phyloP scores from a whole-genome alignment of 1,284 basidiomycete species.

The Ganoderma lingzhi region DNA sequence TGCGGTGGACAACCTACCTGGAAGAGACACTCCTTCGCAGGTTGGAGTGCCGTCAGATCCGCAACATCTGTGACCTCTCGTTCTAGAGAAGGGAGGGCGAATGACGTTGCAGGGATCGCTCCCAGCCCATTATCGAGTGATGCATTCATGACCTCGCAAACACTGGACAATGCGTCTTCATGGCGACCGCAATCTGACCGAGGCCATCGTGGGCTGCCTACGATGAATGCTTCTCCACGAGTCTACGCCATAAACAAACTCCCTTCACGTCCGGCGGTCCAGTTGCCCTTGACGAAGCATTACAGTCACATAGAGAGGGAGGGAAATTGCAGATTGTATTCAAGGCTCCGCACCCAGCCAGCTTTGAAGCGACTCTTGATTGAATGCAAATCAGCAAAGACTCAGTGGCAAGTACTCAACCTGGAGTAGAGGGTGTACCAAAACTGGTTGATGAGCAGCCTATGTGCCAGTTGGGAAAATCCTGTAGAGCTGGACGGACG shows the following conservation, averaged over 20 bases:
- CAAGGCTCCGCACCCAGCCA: too few species aligned
- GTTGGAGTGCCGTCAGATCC: background rate
- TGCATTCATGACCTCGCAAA: background rate
- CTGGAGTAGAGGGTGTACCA: too few species aligned
- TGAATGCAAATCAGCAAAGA: too few species aligned
- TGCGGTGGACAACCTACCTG: background rate
- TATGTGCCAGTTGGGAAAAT: too few species aligned
- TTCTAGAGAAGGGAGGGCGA: background rate
- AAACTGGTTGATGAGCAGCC: too few species aligned
- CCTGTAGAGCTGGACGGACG: too few species aligned
- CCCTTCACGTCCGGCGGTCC: conserved; percentile 1
- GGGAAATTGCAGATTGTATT: too few species aligned
- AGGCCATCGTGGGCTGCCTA: conserved; percentile 10
- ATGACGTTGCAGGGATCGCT: background rate
- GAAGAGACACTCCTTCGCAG: background rate
- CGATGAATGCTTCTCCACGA: conserved; percentile 18
- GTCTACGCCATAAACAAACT: conserved; percentile 3
- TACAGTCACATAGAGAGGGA: background rate
- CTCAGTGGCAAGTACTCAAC: too few species aligned
- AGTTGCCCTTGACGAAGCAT: background rate
- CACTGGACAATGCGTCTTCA: background rate
- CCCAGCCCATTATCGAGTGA: background rate
- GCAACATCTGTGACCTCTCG: background rate
- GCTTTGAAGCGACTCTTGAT: too few species aligned
- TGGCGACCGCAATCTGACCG: too few species aligned